Evolutionary conservation across 225 moss, liverwort and hornwort genomes (phyloP).

Genomic region (Sphagnum tenellum): DNA sequence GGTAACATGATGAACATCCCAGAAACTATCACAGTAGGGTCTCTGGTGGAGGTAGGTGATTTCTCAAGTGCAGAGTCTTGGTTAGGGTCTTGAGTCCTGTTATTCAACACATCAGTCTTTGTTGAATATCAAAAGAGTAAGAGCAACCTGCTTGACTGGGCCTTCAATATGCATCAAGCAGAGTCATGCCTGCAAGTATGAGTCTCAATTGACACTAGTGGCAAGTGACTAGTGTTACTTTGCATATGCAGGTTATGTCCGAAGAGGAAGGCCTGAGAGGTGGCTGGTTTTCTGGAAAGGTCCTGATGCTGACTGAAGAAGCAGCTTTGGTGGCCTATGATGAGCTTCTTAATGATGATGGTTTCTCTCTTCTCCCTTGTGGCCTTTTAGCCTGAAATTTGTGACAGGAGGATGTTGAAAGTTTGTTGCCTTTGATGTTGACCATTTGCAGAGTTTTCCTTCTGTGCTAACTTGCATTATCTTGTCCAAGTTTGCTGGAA

Average conservation of each 20-base stretch:
- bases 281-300: constrained; percentile 54
- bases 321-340: constrained; percentile 39
- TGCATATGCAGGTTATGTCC: constrained; percentile 41
- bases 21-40: constrained; percentile 19
- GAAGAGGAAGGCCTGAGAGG: constrained; percentile 52
- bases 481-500: no score
- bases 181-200: no score
- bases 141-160: background rate
- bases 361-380: constrained; percentile 6
- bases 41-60: constrained; percentile 42
- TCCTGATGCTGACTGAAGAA: constrained; percentile 14
- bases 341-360: constrained; percentile 53
- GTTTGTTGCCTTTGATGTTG: no score
- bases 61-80: background rate
- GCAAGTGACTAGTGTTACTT: no score
- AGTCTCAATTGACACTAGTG: no score
- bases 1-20: constrained; percentile 13
- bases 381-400: background rate
- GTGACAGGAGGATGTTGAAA: background rate
- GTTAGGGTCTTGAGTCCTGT: background rate
- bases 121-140: background rate
- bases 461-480: background rate
- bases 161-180: background rate
- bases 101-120: background rate
- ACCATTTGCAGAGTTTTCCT: no score